Percentiles rank a stretch among this genome's conserved stretches.
phyloP scores from a whole-genome alignment of 2,329 filamentous ascomycete genomes.

The Botrytis galanthina region DNA sequence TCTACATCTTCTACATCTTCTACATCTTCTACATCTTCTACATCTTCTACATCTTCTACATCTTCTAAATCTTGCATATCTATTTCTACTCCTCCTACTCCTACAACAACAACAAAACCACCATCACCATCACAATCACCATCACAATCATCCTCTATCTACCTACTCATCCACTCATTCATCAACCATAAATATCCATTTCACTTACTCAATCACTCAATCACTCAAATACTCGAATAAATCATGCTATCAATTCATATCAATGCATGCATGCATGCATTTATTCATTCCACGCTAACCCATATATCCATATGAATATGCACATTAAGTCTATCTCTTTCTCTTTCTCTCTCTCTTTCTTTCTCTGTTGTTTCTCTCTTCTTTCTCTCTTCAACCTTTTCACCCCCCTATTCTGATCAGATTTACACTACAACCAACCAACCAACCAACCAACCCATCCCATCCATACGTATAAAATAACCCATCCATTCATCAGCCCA shows the following conservation, averaged over 20 bases:
- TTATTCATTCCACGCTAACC: background rate
- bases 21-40: no score
- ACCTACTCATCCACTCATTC: no score
- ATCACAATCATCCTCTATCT: no score
- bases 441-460: background rate
- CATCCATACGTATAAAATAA: background rate
- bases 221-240: background rate
- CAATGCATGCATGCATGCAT: background rate
- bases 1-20: background rate
- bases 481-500: background rate
- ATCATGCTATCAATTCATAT: background rate
- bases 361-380: accelerated
- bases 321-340: conserved; percentile 4
- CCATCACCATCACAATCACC: background rate
- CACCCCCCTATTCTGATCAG: background rate
- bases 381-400: background rate
- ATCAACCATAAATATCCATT: background rate
- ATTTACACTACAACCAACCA: background rate
- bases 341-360: background rate
- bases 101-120: background rate
- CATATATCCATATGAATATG: conserved; percentile 7
- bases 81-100: background rate
- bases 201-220: background rate
- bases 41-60: no score
- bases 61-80: background rate